A percentile compares a stretch with the other conserved stretches of the same genome.
Evolutionary conservation across 805 yeast genomes (phyloP).

Genomic region (Metschnikowia anglica): DNA sequence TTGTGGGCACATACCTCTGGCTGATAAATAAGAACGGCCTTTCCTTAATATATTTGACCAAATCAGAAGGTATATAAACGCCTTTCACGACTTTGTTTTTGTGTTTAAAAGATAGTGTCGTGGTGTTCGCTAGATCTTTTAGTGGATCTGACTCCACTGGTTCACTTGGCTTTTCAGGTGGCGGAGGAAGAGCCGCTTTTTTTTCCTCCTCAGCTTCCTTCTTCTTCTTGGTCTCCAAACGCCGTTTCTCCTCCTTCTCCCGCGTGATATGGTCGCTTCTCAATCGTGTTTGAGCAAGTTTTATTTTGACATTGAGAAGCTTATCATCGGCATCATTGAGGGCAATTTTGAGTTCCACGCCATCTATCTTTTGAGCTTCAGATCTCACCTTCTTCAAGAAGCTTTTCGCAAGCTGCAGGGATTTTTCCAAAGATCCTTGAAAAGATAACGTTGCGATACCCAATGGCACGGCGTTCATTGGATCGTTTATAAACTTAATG

Average conservation of each 20-base stretch:
- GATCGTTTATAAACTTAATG: constrained; percentile 62
- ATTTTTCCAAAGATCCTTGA: constrained; percentile 52
- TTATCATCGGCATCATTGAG: constrained; percentile 48
- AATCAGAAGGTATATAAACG: constrained; percentile 47
- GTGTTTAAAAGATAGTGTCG: constrained; percentile 33
- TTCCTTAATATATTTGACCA: constrained; percentile 49
- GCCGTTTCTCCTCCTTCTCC: constrained; percentile 36
- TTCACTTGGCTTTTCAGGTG: constrained; percentile 2
- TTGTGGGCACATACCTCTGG: constrained; percentile 49
- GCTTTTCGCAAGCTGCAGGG: constrained; percentile 37
- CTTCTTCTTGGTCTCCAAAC: constrained; percentile 14
- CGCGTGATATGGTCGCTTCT: constrained; percentile 26
- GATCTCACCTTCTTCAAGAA: constrained; percentile 28
- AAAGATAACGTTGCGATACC: constrained; percentile 67
- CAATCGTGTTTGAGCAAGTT: constrained; percentile 31
- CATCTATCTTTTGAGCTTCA: constrained; percentile 45
- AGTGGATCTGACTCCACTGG: constrained; percentile 6
- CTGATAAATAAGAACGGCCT: constrained; percentile 59
- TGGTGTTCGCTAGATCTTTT: constrained; percentile 25
- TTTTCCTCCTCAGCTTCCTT: constrained; percentile 13
- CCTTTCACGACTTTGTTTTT: constrained; percentile 34
- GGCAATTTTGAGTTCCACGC: constrained; percentile 52
- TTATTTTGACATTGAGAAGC: constrained; percentile 32
- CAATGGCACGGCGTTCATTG: constrained; percentile 73
- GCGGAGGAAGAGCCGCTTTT: neutral